These are phyloP conservation scores for Tulasnella sp. DNA, from an alignment of 768 basidiomycete species.

Conservation along the genomic window DNA sequence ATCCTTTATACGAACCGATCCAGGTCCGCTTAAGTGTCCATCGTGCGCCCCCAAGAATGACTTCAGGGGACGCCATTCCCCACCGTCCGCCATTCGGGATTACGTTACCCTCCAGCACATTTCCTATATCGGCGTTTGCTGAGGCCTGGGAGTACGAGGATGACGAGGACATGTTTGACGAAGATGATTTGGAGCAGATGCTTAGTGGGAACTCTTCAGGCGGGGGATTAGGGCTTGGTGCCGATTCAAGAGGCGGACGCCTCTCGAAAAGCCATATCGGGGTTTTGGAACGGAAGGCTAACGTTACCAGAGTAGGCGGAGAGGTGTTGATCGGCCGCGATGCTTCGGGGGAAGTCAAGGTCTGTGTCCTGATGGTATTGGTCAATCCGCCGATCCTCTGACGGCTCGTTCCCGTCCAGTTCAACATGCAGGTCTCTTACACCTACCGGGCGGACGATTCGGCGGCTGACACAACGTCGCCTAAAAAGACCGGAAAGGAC, in stretches of 20 bases:
- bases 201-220: slow-evolving; percentile 41
- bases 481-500: slow-evolving; percentile 16
- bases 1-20: slow-evolving; percentile 94
- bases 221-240: slow-evolving; percentile 48
- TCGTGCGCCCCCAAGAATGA: slow-evolving; percentile 49
- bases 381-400: neutral
- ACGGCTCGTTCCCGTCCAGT: slow-evolving; percentile 47
- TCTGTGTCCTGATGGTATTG: slow-evolving; percentile 41
- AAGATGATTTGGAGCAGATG: slow-evolving; percentile 42
- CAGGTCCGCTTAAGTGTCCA: slow-evolving; percentile 83
- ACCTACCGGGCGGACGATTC: slow-evolving; percentile 91
- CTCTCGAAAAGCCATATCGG: slow-evolving; percentile 48
- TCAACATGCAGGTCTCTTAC: slow-evolving; percentile 90
- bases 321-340: slow-evolving; percentile 84
- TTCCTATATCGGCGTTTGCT: slow-evolving; percentile 84
- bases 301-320: slow-evolving; percentile 82
- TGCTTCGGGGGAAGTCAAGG: slow-evolving; percentile 73
- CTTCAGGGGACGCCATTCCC: slow-evolving; percentile 23
- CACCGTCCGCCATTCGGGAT: slow-evolving; percentile 73
- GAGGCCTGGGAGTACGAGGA: slow-evolving; percentile 99
- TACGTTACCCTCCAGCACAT: slow-evolving; percentile 69
- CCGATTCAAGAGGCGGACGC: slow-evolving; percentile 43
- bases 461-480: slow-evolving; percentile 27
- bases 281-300: slow-evolving; percentile 84
- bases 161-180: slow-evolving; percentile 68